Evolutionary conservation across 768 basidiomycete species (phyloP).

Genomic region (Calocybe gangraenosa): DNA sequence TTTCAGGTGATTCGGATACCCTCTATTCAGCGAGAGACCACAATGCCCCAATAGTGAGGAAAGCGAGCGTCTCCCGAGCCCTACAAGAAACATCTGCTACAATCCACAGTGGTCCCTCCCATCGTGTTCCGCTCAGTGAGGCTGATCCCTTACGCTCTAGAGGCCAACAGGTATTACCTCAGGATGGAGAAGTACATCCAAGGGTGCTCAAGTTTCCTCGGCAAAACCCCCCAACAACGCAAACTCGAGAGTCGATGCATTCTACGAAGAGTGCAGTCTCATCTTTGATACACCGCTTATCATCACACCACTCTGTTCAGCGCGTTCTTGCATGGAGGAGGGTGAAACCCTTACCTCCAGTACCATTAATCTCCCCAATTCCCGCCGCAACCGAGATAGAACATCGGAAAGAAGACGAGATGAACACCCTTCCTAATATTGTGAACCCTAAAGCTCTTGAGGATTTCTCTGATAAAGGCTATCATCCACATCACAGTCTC

Average conservation of each 20-base stretch:
- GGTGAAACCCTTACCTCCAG: conserved; percentile 54
- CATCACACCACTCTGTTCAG: conserved; percentile 33
- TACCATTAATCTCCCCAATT: conserved; percentile 48
- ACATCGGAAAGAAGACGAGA: conserved; percentile 40
- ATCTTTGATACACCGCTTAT: conserved; percentile 48
- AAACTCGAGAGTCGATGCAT: conserved; percentile 34
- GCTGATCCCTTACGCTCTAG: neutral
- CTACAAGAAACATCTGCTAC: conserved; percentile 21
- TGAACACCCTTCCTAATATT: conserved; percentile 48
- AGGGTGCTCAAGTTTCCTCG: conserved; percentile 9
- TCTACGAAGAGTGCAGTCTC: conserved; percentile 45
- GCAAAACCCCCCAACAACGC: conserved; percentile 13
- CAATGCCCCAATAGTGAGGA: conserved; percentile 19
- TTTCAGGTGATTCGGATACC: conserved; percentile 36
- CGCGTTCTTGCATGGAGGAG: conserved; percentile 38
- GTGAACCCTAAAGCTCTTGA: conserved; percentile 42
- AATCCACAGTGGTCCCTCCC: conserved; percentile 30
- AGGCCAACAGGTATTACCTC: conserved; percentile 1
- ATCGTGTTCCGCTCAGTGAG: conserved; percentile 11
- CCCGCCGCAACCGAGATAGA: conserved; percentile 37
- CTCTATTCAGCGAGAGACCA: conserved; percentile 29
- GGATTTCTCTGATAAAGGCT: conserved; percentile 48
- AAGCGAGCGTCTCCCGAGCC: conserved; percentile 21
- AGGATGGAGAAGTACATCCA: neutral
- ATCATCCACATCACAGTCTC: conserved; percentile 46